Conservation (phyloP, 768 basidiomycete genomes). For the Naematelia aurantialba region DNA sequence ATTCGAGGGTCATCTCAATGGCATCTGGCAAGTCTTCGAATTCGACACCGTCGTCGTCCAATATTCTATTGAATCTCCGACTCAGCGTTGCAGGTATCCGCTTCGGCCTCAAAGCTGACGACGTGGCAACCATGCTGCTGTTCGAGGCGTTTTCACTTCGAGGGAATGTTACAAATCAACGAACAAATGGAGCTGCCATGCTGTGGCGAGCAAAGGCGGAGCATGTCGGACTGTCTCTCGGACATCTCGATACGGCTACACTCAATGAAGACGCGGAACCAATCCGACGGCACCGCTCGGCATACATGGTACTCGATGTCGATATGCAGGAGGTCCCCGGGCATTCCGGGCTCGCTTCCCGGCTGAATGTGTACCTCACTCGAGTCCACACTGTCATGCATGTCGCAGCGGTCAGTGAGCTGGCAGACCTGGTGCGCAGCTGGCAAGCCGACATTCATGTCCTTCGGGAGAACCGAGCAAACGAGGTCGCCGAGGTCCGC, state of each 20-base stretch:
- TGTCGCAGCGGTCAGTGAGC: constrained; percentile 82
- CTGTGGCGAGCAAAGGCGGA: constrained; percentile 68
- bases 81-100: constrained; percentile 30
- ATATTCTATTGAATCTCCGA: constrained; percentile 18
- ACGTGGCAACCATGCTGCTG: constrained; percentile 38
- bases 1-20: constrained; percentile 1
- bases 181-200: constrained; percentile 52
- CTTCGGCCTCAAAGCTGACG: constrained; percentile 41
- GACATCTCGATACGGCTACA: constrained; percentile 54
- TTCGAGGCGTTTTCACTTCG: constrained; percentile 33
- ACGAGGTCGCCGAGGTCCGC: constrained; percentile 78
- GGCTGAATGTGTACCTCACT: constrained; percentile 58
- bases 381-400: constrained; percentile 92
- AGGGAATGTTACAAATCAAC: constrained; percentile 28
- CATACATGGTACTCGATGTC: constrained; percentile 79
- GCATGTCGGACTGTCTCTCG: constrained; percentile 78
- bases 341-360: constrained; percentile 18
- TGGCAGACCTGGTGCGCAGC: constrained; percentile 61
- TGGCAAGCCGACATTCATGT: constrained; percentile 68
- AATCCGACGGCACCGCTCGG: constrained; percentile 65
- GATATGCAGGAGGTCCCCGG: constrained; percentile 48
- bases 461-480: constrained; percentile 69
- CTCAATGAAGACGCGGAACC: constrained; percentile 53
- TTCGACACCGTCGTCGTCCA: not conserved
- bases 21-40: constrained; percentile 3